Percentiles rank a stretch among this genome's conserved stretches.
Conservation (phyloP, 352 stramenopile species). For the Phytophthora syringae region DNA sequence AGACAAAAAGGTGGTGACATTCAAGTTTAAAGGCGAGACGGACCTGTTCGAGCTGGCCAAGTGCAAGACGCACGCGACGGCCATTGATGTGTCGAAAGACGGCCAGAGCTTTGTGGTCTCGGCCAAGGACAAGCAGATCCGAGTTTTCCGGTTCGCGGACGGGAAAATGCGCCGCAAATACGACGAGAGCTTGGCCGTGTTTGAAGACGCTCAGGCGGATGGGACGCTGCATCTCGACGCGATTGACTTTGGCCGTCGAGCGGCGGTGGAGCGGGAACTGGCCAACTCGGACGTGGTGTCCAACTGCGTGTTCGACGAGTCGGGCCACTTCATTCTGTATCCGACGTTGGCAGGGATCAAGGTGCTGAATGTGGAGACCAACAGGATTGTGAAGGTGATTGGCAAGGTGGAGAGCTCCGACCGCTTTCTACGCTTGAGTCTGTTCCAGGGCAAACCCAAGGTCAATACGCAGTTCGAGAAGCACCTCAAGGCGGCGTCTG, state of each 20-base stretch:
- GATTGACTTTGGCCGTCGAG: conserved; percentile 89
- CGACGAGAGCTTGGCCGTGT: conserved; percentile 89
- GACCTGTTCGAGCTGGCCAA: conserved; percentile 97
- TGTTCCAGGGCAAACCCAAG: conserved; percentile 96
- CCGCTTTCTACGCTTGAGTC: conserved; percentile 92
- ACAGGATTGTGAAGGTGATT: conserved; percentile 92
- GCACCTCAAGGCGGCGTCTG: conserved; percentile 60
- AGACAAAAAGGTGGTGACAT: conserved; percentile 48
- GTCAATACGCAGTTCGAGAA: conserved; percentile 97
- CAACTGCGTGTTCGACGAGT: conserved; percentile 97
- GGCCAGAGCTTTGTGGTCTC: conserved; percentile 89
- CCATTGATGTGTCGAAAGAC: conserved; percentile 71
- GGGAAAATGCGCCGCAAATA: conserved; percentile 91
- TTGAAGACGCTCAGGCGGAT: conserved; percentile 87
- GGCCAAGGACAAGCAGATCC: conserved; percentile 88
- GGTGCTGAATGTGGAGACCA: conserved; percentile 95
- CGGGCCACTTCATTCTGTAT: conserved; percentile 96
- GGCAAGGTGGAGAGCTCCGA: conserved; percentile 96
- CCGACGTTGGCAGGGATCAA: conserved; percentile 97
- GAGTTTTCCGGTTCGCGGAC: conserved; percentile 89
- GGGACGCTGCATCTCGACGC: conserved; percentile 81
- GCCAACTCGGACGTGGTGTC: conserved; percentile 47
- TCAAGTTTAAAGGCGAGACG: conserved; percentile 96
- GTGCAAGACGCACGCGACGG: conserved; percentile 83
- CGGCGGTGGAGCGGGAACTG: conserved; percentile 87